Conservation (phyloP, 169 alveolate species). For the Cryptosporidium viatorum region DNA sequence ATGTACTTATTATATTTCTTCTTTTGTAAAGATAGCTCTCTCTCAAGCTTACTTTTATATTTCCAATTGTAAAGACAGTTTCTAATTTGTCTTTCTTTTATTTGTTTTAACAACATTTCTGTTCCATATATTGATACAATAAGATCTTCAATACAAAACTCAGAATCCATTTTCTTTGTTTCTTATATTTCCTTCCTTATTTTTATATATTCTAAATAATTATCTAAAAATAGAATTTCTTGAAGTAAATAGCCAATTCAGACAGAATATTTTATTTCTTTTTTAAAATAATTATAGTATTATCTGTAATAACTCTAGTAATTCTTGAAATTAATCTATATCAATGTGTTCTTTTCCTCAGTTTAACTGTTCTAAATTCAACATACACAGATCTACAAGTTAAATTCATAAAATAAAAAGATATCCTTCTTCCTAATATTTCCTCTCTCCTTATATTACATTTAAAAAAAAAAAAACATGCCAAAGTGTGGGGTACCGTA, state of each 20-base stretch:
- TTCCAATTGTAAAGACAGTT: constrained; percentile 64
- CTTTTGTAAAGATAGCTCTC: constrained; percentile 34
- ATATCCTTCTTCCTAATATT: background rate
- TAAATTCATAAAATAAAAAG: background rate
- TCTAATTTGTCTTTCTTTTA: constrained; percentile 44
- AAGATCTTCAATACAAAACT: constrained; percentile 45
- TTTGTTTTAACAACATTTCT: constrained; percentile 56
- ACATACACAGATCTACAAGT: too few species aligned
- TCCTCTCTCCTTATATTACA: background rate
- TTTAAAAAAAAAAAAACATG: background rate
- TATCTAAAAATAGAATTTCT: too few species aligned
- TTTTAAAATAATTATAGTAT: too few species aligned
- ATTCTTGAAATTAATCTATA: too few species aligned
- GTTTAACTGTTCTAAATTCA: background rate
- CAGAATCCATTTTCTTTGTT: background rate
- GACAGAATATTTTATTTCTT: too few species aligned
- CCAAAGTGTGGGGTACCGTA: constrained; percentile 25
- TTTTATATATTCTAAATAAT: background rate
- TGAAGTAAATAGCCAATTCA: background rate
- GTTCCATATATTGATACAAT: constrained; percentile 41
- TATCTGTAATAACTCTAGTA: background rate
- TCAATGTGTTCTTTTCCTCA: too few species aligned
- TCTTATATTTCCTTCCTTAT: background rate
- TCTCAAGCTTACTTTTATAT: constrained; percentile 32
- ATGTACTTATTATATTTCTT: constrained; percentile 55